Evolutionary conservation across 352 stramenopile species (phyloP).

Genomic region (Blastocystis sp.): DNA sequence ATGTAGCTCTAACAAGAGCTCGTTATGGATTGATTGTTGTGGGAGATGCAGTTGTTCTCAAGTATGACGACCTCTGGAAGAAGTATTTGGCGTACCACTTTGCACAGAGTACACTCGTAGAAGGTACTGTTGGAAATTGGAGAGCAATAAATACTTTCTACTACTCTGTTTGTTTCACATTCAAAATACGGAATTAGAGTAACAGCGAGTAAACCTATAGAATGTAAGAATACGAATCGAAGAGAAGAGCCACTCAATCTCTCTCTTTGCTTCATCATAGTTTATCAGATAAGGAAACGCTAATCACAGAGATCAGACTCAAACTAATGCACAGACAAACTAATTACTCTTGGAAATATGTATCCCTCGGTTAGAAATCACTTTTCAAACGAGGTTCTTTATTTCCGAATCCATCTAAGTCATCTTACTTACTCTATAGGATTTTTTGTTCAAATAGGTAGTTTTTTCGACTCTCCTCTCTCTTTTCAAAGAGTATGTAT

Average conservation of each 20-base stretch:
- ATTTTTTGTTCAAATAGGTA: background rate
- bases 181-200: background rate
- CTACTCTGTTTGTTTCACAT: background rate
- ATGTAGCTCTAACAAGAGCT: conserved; percentile 94
- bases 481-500: background rate
- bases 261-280: background rate
- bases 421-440: too few species aligned
- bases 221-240: background rate
- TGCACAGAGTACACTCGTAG: background rate
- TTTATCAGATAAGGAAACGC: conserved; percentile 57
- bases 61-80: background rate
- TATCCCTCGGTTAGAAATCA: background rate
- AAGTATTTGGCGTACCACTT: background rate
- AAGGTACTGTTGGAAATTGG: background rate
- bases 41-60: conserved; percentile 88
- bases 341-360: conserved; percentile 1
- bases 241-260: background rate
- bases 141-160: background rate
- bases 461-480: background rate
- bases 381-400: background rate
- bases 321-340: conserved; percentile 30
- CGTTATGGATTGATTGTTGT: conserved; percentile 94
- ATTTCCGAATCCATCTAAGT: background rate
- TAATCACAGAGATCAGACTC: conserved; percentile 58
- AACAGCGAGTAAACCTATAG: background rate